A percentile compares a stretch with the other conserved stretches of the same genome.
These are phyloP conservation scores for Aspergillus quadrilineatus DNA, from an alignment of 2,329 filamentous ascomycete species.

Conservation along the genomic window DNA sequence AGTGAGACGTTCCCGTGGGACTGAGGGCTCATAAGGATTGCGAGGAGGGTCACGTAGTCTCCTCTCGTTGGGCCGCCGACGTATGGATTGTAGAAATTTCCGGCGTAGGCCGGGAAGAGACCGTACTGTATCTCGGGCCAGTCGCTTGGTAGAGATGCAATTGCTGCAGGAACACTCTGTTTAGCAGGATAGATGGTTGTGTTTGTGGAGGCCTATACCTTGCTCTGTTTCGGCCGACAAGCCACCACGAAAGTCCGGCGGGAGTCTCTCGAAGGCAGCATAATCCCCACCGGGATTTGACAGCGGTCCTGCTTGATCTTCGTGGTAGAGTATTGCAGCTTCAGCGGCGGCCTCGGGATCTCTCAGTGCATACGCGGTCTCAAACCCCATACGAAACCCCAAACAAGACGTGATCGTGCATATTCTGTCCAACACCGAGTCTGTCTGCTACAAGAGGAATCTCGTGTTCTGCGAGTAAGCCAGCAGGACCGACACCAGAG, in stretches of 20 bases:
- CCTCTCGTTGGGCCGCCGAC: slow-evolving; percentile 19
- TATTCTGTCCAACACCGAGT: slow-evolving; percentile 49
- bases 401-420: slow-evolving; percentile 32
- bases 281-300: not conserved
- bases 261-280: not conserved
- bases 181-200: too few relatives aligned
- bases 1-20: slow-evolving; percentile 49
- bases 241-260: not conserved
- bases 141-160: not conserved
- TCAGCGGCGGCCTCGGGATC: slow-evolving; percentile 17
- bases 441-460: slow-evolving; percentile 48
- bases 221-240: too few relatives aligned
- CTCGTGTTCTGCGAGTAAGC: slow-evolving; percentile 36
- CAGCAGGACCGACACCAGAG: slow-evolving; percentile 49
- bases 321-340: not conserved
- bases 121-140: slow-evolving; percentile 23
- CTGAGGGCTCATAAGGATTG: slow-evolving; percentile 30
- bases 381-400: slow-evolving; percentile 27
- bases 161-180: not conserved
- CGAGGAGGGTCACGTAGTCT: slow-evolving; percentile 28
- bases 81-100: slow-evolving; percentile 21
- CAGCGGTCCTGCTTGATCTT: not conserved
- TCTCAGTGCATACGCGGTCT: slow-evolving; percentile 18
- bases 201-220: not conserved
- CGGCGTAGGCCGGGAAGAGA: slow-evolving; percentile 24